Evolutionary conservation across 352 stramenopile genomes (phyloP), one percentile per base, ranked within the genome.

Genomic region (Pythium rishiriense): DNA sequence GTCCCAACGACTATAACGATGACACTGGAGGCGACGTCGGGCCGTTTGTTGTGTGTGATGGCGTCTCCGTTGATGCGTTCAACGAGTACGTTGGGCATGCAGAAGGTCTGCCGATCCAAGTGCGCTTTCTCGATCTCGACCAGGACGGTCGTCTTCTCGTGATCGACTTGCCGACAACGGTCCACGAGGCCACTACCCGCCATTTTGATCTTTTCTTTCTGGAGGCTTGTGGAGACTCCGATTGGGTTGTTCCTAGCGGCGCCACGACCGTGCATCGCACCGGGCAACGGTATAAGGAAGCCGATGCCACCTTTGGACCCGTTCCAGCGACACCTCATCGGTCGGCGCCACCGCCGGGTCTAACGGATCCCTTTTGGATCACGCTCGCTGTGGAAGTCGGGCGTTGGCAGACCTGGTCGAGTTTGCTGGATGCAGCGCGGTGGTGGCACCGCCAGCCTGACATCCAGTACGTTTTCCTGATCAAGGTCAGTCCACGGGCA

Each of bases 51-150:
- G 68, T 75, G n/a, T 75, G 63, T 37, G 46, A 65, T 1, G 45
- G 68, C 15, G 68, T 72, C 17, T 75, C 68, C 10, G 42, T 75
- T n/a, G 52, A 43, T 35, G 64, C 48, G 3, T 75, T 72, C 42
- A 75, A 72, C 46, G 33, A 28, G 46, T 75, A 75, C 33, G 60
- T 66, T 54, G 56, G 51, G 10, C 45, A 69, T 37, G 41, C 37
- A 5, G 62, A 74, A 28, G 26, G n/a, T 26, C 60, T 75, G 46
- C 63, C 11, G 24, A 53, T 74, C 52, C 7, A 21, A 0, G 22
- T 72, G 29, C 63, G 68, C 22, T 72, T 74, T 51, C 52, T 74
- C 39, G 57, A 49, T 1, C 50, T 74, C 15, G 45, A 31, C 35
- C 50, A 51, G 17, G 62, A 72, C 25, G 63, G 68, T 4, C 68